phyloP scores from a whole-genome alignment of 164 flowering plant genomes.

The Umbellularia californica region DNA sequence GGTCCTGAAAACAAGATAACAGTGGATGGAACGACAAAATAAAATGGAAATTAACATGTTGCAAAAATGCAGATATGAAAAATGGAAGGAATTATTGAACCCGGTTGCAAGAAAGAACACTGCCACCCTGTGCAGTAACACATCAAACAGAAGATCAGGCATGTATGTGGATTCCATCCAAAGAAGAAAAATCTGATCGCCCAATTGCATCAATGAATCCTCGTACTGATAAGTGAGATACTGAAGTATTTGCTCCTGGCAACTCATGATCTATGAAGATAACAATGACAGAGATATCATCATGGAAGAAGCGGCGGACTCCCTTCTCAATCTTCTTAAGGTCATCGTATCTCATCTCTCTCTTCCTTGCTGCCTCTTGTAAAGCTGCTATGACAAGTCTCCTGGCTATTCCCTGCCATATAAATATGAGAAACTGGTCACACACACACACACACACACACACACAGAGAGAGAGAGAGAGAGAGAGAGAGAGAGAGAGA shows the following conservation, averaged over 20 bases:
- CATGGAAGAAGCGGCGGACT: conserved; percentile 52
- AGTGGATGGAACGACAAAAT: neutral
- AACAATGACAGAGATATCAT: conserved; percentile 80
- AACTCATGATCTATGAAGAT: conserved; percentile 57
- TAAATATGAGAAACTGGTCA: neutral
- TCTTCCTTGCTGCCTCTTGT: conserved; percentile 51
- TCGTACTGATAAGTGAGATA: conserved; percentile 44
- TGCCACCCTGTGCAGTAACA: neutral
- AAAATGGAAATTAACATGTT: neutral
- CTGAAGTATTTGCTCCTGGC: conserved; percentile 21
- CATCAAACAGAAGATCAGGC: neutral
- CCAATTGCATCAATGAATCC: conserved; percentile 46
- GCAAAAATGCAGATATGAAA: neutral
- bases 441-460: neutral
- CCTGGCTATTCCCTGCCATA: conserved; percentile 71
- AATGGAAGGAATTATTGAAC: neutral
- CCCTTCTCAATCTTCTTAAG: conserved; percentile 50
- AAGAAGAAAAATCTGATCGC: conserved; percentile 42
- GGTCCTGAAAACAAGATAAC: neutral
- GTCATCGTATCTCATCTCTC: conserved; percentile 44
- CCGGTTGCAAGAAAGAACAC: neutral
- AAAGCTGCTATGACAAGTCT: conserved; percentile 55
- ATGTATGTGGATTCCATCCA: conserved; percentile 23
- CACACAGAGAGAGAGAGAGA: conserved; percentile 1
- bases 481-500: conserved; percentile 1